Conservation (phyloP, 768 basidiomycete species). For the Ramaria sp. region DNA sequence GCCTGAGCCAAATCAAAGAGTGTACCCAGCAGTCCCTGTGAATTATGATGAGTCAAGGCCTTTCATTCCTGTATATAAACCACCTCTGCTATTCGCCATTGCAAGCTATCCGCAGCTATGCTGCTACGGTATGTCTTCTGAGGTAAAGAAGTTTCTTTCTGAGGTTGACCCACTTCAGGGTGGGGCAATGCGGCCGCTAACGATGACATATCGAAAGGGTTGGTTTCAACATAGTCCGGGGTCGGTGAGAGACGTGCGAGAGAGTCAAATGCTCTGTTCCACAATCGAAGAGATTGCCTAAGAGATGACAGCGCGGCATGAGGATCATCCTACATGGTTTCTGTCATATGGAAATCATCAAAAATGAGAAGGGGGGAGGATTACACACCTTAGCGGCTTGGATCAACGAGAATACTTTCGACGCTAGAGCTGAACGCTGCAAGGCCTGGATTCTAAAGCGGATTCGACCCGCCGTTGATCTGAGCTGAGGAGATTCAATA, state of each 20-base stretch:
- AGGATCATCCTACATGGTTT: constrained; percentile 45
- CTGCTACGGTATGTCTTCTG: constrained; percentile 22
- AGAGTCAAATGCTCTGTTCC: constrained; percentile 69
- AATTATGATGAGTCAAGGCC: neutral
- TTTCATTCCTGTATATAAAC: neutral
- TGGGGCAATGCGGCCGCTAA: constrained; percentile 32
- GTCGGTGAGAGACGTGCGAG: constrained; percentile 43
- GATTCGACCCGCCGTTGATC: constrained; percentile 47
- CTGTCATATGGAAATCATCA: neutral
- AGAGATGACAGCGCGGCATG: constrained; percentile 44
- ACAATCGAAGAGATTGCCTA: constrained; percentile 64
- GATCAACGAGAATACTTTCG: constrained; percentile 56
- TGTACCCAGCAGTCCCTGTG: constrained; percentile 46
- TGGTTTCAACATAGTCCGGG: constrained; percentile 23
- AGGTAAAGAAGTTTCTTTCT: constrained; percentile 12
- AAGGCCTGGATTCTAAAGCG: constrained; percentile 45
- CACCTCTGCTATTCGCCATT: constrained; percentile 65
- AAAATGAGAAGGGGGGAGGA: neutral
- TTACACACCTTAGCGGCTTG: constrained; percentile 50
- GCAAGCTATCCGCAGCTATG: constrained; percentile 41
- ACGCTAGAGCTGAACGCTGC: constrained; percentile 64
- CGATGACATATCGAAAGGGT: constrained; percentile 49
- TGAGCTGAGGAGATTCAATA: neutral
- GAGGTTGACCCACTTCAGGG: constrained; percentile 15
- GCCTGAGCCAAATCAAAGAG: constrained; percentile 54